phyloP scores from a whole-genome alignment of 2,329 filamentous ascomycete genomes.

The Stachybotrys echinatus region DNA sequence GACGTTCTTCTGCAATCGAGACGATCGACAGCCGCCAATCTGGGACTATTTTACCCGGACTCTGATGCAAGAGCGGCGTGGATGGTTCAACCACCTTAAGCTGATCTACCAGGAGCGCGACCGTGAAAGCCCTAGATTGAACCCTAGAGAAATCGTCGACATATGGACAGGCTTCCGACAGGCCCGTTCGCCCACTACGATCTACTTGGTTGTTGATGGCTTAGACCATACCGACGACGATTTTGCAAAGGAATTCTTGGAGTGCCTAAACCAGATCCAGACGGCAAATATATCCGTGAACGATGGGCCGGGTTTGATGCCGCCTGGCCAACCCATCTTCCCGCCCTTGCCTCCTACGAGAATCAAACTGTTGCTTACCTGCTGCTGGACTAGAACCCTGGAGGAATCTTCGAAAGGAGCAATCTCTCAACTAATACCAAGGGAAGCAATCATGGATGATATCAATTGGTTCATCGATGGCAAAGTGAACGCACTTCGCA shows the following conservation, averaged over 20 bases:
- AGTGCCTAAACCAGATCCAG: background rate
- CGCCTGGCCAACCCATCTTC: too few relatives aligned
- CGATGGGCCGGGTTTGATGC: background rate
- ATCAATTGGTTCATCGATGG: background rate
- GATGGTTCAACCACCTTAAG: slow-evolving; percentile 10
- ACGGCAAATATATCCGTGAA: background rate
- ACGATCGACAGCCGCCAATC: slow-evolving; percentile 10
- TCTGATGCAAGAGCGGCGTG: slow-evolving; percentile 7
- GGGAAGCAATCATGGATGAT: background rate
- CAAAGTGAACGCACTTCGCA: background rate
- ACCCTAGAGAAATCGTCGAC: slow-evolving; percentile 8
- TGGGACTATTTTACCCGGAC: slow-evolving; percentile 14
- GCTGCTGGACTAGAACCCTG: background rate
- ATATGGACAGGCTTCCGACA: slow-evolving; percentile 11
- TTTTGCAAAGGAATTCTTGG: background rate
- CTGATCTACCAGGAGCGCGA: slow-evolving; percentile 2
- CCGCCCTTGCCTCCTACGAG: background rate
- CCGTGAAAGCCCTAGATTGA: slow-evolving; percentile 5
- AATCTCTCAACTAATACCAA: background rate
- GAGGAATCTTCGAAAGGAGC: background rate
- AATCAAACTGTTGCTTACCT: background rate
- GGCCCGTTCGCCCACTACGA: slow-evolving; percentile 1
- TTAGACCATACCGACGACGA: slow-evolving; percentile 10
- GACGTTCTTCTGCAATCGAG: slow-evolving; percentile 12
- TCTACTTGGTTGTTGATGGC: slow-evolving; percentile 16